phyloP scores from a whole-genome alignment of 2,329 filamentous ascomycete species.

The Albifimbria verrucaria region DNA sequence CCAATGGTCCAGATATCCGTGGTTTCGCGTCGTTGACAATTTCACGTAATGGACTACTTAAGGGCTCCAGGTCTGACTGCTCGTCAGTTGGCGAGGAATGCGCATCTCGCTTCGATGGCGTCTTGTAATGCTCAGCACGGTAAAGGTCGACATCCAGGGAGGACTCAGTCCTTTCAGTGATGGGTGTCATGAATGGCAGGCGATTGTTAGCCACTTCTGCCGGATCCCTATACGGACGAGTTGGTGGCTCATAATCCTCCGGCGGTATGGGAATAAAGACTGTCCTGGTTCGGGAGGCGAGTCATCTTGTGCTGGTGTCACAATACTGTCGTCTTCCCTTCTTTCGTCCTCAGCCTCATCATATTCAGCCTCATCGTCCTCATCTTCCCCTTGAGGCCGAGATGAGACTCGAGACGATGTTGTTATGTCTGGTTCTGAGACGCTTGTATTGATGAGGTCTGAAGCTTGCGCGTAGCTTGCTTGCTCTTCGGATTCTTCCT shows the following conservation, averaged over 20 bases:
- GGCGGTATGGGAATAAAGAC: slow-evolving; percentile 78
- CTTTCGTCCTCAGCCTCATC: slow-evolving; percentile 24
- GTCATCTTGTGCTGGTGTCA: slow-evolving; percentile 37
- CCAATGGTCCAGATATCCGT: slow-evolving; percentile 49
- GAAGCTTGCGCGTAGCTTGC: slow-evolving; percentile 32
- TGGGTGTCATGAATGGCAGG: slow-evolving; percentile 97
- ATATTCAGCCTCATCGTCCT: slow-evolving; percentile 23
- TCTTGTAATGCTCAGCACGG: slow-evolving; percentile 65
- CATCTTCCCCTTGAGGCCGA: slow-evolving; percentile 12
- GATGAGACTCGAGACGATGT: slow-evolving; percentile 9
- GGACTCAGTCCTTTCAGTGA: slow-evolving; percentile 90
- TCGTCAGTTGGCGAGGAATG: slow-evolving; percentile 21
- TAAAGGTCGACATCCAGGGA: slow-evolving; percentile 69
- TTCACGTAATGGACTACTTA: slow-evolving; percentile 72
- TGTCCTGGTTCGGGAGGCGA: slow-evolving; percentile 53
- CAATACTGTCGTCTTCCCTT: slow-evolving; percentile 31
- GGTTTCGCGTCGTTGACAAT: slow-evolving; percentile 52
- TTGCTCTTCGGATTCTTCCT: slow-evolving; percentile 23
- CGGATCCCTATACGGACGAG: slow-evolving; percentile 77
- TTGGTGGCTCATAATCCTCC: slow-evolving; percentile 80
- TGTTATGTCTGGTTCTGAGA: slow-evolving; percentile 17
- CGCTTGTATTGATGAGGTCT: slow-evolving; percentile 35
- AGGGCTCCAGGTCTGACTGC: slow-evolving; percentile 35
- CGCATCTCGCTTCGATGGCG: slow-evolving; percentile 62
- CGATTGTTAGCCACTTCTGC: slow-evolving; percentile 80